Conservation (phyloP, 2,329 filamentous ascomycete species). For the Cyanodermella asteris region DNA sequence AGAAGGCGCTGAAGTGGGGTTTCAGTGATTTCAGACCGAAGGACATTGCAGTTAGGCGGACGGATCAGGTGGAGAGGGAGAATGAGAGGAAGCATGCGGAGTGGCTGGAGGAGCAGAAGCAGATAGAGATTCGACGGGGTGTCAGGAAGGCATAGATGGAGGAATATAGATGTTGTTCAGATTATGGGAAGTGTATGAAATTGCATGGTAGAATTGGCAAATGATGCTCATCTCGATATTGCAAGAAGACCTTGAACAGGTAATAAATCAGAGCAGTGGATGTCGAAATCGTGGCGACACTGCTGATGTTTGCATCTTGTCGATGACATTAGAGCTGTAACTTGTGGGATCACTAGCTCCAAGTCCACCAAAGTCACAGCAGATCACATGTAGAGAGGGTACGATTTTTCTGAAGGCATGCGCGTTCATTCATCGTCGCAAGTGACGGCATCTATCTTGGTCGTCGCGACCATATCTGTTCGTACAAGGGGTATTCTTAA, state of each 20-base stretch:
- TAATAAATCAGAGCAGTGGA: neutral
- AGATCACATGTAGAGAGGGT: no score
- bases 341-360: neutral
- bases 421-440: neutral
- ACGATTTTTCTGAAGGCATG: neutral
- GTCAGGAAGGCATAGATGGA: constrained; percentile 7
- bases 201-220: neutral
- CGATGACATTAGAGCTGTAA: neutral
- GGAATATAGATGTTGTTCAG: neutral
- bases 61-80: constrained; percentile 70
- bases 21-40: constrained; percentile 88
- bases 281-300: neutral
- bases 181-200: no score
- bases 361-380: no score
- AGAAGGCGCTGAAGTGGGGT: constrained; percentile 59
- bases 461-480: neutral
- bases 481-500: neutral
- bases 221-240: neutral
- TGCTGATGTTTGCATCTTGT: neutral
- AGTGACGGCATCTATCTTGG: neutral
- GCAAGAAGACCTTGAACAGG: neutral
- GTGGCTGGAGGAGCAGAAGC: constrained; percentile 22
- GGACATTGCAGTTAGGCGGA: constrained; percentile 70
- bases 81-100: constrained; percentile 41
- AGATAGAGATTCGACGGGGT: constrained; percentile 15